Evolutionary conservation across 1,284 basidiomycete genomes (phyloP).

Genomic region (Pyrrhoderma lamaoense): DNA sequence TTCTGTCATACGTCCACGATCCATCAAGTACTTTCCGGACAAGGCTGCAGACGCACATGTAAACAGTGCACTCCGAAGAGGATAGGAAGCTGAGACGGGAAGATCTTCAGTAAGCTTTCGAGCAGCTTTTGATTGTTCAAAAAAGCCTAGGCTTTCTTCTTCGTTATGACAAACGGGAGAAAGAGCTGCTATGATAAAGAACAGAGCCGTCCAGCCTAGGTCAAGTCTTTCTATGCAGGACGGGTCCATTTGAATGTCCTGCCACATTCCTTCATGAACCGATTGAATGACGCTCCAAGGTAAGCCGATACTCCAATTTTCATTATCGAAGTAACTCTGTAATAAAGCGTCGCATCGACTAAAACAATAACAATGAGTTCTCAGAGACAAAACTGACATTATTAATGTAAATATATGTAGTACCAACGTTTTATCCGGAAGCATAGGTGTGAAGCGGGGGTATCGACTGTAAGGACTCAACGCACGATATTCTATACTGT

Average conservation of each 20-base stretch:
- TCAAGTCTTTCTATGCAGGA: conserved; percentile 19
- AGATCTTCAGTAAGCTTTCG: conserved; percentile 40
- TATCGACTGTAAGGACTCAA: not conserved
- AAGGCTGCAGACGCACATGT: conserved; percentile 42
- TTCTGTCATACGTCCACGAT: conserved; percentile 32
- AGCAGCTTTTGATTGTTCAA: conserved; percentile 37
- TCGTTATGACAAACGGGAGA: conserved; percentile 26
- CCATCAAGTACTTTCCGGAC: conserved; percentile 38
- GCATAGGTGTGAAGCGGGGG: not conserved
- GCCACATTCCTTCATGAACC: conserved; percentile 39
- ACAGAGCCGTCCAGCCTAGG: conserved; percentile 40
- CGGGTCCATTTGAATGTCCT: conserved; percentile 31
- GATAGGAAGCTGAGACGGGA: conserved; percentile 31
- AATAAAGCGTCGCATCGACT: conserved; percentile 31
- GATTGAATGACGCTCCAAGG: conserved; percentile 40
- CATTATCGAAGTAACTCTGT: conserved; percentile 35
- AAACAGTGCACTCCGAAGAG: conserved; percentile 30
- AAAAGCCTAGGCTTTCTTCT: conserved; percentile 32
- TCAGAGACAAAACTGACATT: not conserved
- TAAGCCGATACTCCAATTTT: conserved; percentile 46
- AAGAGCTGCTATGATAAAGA: conserved; percentile 41
- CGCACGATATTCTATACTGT: too few relatives aligned
- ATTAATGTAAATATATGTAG: not conserved
- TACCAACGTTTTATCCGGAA: conserved; percentile 7
- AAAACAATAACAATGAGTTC: conserved; percentile 25